Conservation (phyloP, 495 filamentous ascomycete genomes). For the Aspergillus ellipticus region DNA sequence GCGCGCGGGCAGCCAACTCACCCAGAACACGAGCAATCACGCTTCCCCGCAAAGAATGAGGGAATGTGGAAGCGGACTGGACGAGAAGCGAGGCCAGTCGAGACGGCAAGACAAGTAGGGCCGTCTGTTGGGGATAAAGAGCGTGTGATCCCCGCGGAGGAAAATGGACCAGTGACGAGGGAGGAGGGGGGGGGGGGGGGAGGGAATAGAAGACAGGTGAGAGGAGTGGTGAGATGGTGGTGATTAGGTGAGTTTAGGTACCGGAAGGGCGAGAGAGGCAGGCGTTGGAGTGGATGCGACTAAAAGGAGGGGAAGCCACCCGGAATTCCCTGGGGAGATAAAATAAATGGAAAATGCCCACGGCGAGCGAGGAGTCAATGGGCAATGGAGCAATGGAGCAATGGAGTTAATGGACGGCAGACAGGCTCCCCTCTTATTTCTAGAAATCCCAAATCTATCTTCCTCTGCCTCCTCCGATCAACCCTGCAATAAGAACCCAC, state of each 20-base stretch:
- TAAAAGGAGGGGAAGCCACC: background rate
- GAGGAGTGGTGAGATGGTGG: conserved; percentile 4
- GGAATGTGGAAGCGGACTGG: conserved; percentile 9
- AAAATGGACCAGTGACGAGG: background rate
- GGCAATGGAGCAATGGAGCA: background rate
- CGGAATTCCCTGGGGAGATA: too few species aligned
- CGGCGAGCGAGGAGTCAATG: background rate
- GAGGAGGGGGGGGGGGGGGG: background rate
- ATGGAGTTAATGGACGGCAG: background rate
- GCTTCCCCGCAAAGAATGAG: conserved; percentile 18
- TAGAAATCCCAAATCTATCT: conserved; percentile 9
- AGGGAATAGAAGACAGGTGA: background rate
- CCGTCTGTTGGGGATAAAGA: conserved; percentile 9
- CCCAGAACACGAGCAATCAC: conserved; percentile 10
- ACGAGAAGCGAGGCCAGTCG: conserved; percentile 4
- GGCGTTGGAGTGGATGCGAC: conserved; percentile 1
- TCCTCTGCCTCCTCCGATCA: background rate
- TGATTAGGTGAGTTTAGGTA: background rate
- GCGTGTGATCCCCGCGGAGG: conserved; percentile 5
- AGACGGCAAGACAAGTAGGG: conserved; percentile 12
- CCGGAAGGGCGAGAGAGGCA: background rate
- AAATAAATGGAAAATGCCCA: too few species aligned
- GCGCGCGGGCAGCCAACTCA: conserved; percentile 11
- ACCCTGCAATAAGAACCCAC: background rate
- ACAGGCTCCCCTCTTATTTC: conserved; percentile 1